Base-by-base conservation (phyloP, 2,329 filamentous ascomycete genomes). In the Dothistroma pini region DNA sequence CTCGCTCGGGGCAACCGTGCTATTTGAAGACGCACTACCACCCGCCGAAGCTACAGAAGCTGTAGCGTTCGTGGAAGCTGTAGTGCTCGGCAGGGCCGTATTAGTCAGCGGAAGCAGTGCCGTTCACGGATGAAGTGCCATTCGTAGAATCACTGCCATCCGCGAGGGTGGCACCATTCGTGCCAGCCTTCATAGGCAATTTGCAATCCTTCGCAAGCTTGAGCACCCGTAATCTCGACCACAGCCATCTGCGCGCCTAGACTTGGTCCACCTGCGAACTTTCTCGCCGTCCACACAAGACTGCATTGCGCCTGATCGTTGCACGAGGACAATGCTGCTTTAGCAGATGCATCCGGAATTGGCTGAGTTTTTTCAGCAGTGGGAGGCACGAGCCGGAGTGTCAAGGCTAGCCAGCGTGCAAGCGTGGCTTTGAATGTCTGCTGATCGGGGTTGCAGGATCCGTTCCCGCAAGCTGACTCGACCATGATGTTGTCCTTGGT, bases 171-270 rank as follows among this genome's bases (percentile, higher is more conserved):
- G 16, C 41, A 44, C 41, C 14, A 6, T 44, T 44, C 16, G 41
- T n/a, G 41, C 8, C n/a, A 44, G 41, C 41, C 8, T 44, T 44
- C 16, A 44, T 44, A 2, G 41, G 41, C 41, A 44, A 19, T 4
- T 44, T 44, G 41, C 14, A 44, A 9, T 44, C 60, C 4, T 63
- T 54, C 4, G 79, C 72, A 32, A 75, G 69, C 50, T 77, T 77
- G 71, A 21, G 76, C 76, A 52, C 75, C 70, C 55, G 85, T 78
- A 47, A 80, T 76, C 41, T 80, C 80, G 9, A 86, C 74, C 0
- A 81, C 82, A 51, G 77, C 79, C 81, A 86, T 83, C 71, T 84
- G 79, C 69, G 85, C 79, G 2, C 83, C 82, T 0, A 84, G 81
- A 6, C 83, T 82, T 7, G 72, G 67, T 1, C 70, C 73, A 2